phyloP scores from a whole-genome alignment of 31 red algal species.

The Porphyra umbilicalis region DNA sequence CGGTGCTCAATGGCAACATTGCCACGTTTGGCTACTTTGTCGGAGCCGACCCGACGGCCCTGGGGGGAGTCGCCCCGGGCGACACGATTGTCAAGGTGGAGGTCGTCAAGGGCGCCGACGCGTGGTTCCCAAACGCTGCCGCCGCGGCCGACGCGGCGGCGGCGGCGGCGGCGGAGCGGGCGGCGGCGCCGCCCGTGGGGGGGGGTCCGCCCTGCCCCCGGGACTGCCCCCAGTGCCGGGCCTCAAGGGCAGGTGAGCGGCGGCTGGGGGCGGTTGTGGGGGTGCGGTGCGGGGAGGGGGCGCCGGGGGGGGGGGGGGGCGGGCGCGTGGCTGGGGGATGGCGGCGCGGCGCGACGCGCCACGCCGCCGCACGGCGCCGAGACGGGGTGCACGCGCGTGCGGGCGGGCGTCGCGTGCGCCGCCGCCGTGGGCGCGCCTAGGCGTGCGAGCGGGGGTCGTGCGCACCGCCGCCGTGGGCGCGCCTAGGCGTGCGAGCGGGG shows the following conservation, averaged over 20 bases:
- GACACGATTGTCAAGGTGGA: neutral
- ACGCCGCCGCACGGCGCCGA: too few relatives aligned
- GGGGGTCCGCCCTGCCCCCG: neutral
- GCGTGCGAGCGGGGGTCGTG: too few relatives aligned
- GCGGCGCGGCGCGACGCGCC: too few relatives aligned
- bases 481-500: too few relatives aligned
- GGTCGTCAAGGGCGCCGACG: neutral
- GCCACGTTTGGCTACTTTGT: constrained; percentile 78
- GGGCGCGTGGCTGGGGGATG: neutral
- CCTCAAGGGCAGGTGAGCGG: neutral
- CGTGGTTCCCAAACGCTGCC: neutral
- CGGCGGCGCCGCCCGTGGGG: neutral
- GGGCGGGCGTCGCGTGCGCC: too few relatives aligned
- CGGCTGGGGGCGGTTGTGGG: neutral
- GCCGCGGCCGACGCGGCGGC: neutral
- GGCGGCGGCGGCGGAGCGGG: neutral
- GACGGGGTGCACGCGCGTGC: too few relatives aligned
- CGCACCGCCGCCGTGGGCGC: too few relatives aligned
- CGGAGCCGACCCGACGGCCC: constrained; percentile 8
- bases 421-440: too few relatives aligned
- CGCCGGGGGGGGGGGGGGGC: neutral
- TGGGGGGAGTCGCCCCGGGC: neutral
- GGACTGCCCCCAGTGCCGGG: neutral
- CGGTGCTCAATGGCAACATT: constrained; percentile 66
- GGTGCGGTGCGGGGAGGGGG: neutral